Conservation (phyloP, 805 yeast species). For the Ogataea thermomethanolica region DNA sequence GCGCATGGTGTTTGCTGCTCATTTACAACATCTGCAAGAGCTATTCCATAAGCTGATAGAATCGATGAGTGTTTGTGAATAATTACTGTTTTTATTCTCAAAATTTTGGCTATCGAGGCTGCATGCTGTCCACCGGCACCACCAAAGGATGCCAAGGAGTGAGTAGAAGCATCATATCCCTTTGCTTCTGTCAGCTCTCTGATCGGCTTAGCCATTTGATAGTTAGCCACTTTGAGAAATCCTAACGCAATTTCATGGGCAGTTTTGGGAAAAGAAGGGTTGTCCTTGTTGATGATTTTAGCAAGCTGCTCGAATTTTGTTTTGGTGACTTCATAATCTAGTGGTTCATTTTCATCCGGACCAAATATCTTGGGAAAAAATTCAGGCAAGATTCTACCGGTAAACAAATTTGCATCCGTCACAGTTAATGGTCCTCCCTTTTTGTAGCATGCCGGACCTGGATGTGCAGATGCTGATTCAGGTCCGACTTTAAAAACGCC, state of each 20-base stretch:
- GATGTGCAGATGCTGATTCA: slow-evolving; percentile 9
- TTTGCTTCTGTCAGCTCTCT: slow-evolving; percentile 76
- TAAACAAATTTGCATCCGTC: slow-evolving; percentile 8
- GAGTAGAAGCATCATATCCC: slow-evolving; percentile 61
- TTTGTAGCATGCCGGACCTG: slow-evolving; percentile 9
- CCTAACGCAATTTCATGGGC: slow-evolving; percentile 73
- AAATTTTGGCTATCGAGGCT: slow-evolving; percentile 60
- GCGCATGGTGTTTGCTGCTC: slow-evolving; percentile 32
- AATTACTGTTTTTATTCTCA: slow-evolving; percentile 62
- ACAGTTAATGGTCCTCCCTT: slow-evolving; percentile 10
- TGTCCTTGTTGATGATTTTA: slow-evolving; percentile 43
- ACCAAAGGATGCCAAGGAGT: slow-evolving; percentile 73
- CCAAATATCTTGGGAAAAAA: slow-evolving; percentile 9
- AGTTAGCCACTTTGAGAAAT: slow-evolving; percentile 75
- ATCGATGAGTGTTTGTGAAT: slow-evolving; percentile 63
- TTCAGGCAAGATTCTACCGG: slow-evolving; percentile 9
- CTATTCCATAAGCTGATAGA: slow-evolving; percentile 52
- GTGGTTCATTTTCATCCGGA: slow-evolving; percentile 5
- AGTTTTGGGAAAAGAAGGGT: slow-evolving; percentile 37
- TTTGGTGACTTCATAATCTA: slow-evolving; percentile 4
- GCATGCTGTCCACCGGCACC: slow-evolving; percentile 93
- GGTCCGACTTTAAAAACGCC: slow-evolving; percentile 9
- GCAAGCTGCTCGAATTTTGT: slow-evolving; percentile 41
- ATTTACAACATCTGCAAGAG: slow-evolving; percentile 46
- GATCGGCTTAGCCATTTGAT: slow-evolving; percentile 80